These are phyloP conservation scores for Annulohypoxylon nitens DNA, from an alignment of 495 filamentous ascomycete species.

Conservation along the genomic window DNA sequence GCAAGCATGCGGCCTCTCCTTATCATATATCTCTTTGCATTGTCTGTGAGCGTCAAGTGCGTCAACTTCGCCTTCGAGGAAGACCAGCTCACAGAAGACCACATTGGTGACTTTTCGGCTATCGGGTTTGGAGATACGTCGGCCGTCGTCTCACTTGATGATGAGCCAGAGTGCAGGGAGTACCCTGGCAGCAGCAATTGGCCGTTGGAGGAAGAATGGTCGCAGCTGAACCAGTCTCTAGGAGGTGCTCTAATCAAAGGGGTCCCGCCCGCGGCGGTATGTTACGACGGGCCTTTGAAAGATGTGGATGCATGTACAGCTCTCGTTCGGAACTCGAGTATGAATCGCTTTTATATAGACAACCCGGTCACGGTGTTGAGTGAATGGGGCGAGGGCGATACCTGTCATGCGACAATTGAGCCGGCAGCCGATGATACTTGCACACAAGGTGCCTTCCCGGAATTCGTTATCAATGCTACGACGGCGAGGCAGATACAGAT, in stretches of 20 bases:
- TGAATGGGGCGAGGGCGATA: constrained; percentile 58
- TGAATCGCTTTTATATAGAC: constrained; percentile 54
- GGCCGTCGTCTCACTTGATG: constrained; percentile 9
- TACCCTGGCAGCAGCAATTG: constrained; percentile 62
- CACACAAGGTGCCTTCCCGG: constrained; percentile 69
- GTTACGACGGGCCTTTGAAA: constrained; percentile 63
- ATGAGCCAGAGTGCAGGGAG: constrained; percentile 59
- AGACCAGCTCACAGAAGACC: constrained; percentile 49
- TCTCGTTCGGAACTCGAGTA: constrained; percentile 38
- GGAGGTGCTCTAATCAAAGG: constrained; percentile 64
- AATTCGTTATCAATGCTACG: constrained; percentile 70
- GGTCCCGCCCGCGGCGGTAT: constrained; percentile 64
- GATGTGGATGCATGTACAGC: constrained; percentile 58
- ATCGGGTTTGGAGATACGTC: constrained; percentile 50
- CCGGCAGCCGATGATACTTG: constrained; percentile 55
- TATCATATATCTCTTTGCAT: constrained; percentile 13
- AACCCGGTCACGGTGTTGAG: constrained; percentile 53
- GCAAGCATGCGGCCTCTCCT: constrained; percentile 27
- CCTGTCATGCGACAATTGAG: constrained; percentile 55
- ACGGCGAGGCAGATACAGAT: constrained; percentile 68
- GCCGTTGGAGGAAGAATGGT: constrained; percentile 62
- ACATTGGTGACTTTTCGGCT: constrained; percentile 49
- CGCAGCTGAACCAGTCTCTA: constrained; percentile 58
- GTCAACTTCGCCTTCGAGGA: constrained; percentile 56
- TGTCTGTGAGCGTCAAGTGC: constrained; percentile 15